These are phyloP conservation scores for Rhodotorula sp. DNA, from an alignment of 1,284 basidiomycete genomes.

Conservation along the genomic window DNA sequence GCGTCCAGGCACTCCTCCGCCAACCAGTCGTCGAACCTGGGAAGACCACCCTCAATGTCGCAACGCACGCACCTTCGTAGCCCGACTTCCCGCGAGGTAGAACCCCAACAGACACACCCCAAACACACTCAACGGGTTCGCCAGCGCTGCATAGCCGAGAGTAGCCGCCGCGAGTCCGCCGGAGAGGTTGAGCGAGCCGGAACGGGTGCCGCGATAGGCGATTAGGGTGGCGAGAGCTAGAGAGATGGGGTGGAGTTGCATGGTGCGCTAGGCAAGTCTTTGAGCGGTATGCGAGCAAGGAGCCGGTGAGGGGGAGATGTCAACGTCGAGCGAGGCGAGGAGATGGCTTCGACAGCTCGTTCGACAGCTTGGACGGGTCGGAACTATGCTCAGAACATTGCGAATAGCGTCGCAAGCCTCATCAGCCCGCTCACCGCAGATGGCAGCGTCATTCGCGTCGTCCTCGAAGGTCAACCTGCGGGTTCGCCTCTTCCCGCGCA, in stretches of 20 bases:
- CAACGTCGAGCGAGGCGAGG: neutral
- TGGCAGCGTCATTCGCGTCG: too few relatives aligned
- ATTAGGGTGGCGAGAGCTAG: neutral
- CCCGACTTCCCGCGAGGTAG: slow-evolving; percentile 48
- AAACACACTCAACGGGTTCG: slow-evolving; percentile 64
- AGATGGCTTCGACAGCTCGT: too few relatives aligned
- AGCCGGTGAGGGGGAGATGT: neutral
- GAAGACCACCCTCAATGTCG: too few relatives aligned
- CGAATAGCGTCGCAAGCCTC: too few relatives aligned
- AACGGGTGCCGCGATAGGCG: slow-evolving; percentile 52
- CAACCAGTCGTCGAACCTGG: too few relatives aligned
- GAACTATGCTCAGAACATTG: too few relatives aligned
- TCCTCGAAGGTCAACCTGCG: too few relatives aligned
- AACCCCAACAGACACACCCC: slow-evolving; percentile 73
- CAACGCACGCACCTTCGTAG: slow-evolving; percentile 55
- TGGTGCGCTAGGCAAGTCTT: too few relatives aligned
- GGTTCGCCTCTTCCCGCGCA: neutral
- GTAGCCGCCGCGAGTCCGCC: slow-evolving; percentile 73
- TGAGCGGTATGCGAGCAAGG: slow-evolving; percentile 3
- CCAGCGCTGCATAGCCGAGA: slow-evolving; percentile 63
- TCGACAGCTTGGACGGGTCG: too few relatives aligned
- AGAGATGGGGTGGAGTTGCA: neutral
- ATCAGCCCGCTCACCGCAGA: too few relatives aligned
- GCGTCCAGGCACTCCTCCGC: too few relatives aligned
- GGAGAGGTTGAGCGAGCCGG: slow-evolving; percentile 50